Evolutionary conservation across 257 asterid species (phyloP).

Genomic region (Lithospermum erythrorhizon): DNA sequence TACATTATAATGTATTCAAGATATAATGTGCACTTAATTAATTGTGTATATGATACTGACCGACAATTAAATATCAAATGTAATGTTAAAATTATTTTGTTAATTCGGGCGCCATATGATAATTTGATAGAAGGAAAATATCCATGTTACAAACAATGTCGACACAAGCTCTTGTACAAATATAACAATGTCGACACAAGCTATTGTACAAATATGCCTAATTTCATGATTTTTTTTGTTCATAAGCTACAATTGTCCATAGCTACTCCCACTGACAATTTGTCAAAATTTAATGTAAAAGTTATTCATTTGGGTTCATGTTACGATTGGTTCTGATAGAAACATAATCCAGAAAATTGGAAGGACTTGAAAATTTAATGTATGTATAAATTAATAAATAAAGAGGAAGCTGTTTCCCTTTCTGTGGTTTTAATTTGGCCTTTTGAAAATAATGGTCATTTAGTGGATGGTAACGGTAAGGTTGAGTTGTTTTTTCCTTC

Average conservation of each 20-base stretch:
- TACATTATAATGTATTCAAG: too few relatives aligned
- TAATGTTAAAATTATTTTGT: not conserved
- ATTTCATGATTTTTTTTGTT: not conserved
- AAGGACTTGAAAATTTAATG: not conserved
- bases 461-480: constrained; percentile 7
- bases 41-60: too few relatives aligned
- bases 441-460: constrained; percentile 2
- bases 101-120: not conserved
- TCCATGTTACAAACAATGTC: not conserved
- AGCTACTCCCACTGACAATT: not conserved
- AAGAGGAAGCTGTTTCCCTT: not conserved
- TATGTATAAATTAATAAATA: not conserved
- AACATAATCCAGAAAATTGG: constrained; percentile 1
- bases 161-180: too few relatives aligned
- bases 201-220: too few relatives aligned
- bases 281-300: not conserved
- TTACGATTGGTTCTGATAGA: not conserved
- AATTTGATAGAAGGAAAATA: too few relatives aligned
- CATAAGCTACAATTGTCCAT: not conserved
- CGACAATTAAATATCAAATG: too few relatives aligned
- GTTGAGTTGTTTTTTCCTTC: not conserved
- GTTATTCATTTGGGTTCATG: not conserved
- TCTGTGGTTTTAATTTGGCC: not conserved
- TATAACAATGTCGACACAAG: not conserved
- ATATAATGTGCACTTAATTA: too few relatives aligned